Base-by-base conservation (phyloP, 148 eudicot species). In the Chenopodium quinoa region DNA sequence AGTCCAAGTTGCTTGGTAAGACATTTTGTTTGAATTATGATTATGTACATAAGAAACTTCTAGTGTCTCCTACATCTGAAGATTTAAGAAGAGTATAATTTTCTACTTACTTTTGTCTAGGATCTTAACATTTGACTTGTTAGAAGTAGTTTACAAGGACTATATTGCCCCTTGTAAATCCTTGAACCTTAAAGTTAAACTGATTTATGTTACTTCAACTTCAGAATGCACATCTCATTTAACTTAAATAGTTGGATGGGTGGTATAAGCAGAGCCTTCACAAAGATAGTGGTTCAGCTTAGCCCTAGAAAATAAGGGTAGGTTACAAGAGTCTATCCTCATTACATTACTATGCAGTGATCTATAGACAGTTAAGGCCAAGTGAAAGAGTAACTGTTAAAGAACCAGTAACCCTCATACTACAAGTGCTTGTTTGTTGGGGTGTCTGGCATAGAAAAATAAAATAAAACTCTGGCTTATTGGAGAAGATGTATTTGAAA, bases 1-100 rank as follows among this genome's bases (percentile, higher is more conserved):
- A 74, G 94, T 93, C 63, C 98, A 95, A 86, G 79, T 93, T 80
- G 90, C 93, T 60, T 92, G 98, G 98, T 95, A 90, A 80, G 90
- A 78, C 68, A 34, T 52, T n/a, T 47, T 29, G 20, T 64, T 34
- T 71, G 52, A 64, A 23, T 46, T 64, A 62, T 72, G 52, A 73
- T 56, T 62, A 31, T 58, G 29, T 78, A n/a, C 58, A 44, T 76
- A 27, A 16, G 16, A 64, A 75, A 29, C 47, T 65, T n/a, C 71
- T 37, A 82, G 2, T 77, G 71, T 37, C 54, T 27, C 63, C 73
- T 7, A 66, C 75, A 17, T 47, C 50, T 75, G 65, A 32, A 52
- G n/a, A 19, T 75, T 22, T 20, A 6, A 20, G 19, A 62, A 62
- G 25, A 62, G 11, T 8, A 62, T 20, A n/a, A 20, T 9, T 22